Conservation (phyloP, 352 stramenopile species). For the Pilasporangium apinafurcum region DNA sequence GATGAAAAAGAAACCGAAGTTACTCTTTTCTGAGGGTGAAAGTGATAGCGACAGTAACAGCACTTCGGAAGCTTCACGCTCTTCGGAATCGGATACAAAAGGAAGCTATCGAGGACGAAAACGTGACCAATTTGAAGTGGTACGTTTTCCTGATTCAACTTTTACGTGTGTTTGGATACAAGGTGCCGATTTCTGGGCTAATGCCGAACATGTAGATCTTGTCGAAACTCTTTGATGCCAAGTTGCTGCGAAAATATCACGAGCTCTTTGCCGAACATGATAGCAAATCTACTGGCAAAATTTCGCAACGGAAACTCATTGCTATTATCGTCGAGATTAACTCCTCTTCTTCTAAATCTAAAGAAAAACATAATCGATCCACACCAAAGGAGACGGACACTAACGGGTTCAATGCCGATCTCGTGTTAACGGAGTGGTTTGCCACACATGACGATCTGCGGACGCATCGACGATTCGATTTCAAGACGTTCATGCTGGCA, state of each 20-base stretch:
- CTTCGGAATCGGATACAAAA: constrained; percentile 10
- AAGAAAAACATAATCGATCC: not conserved
- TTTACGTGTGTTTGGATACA: too few species aligned
- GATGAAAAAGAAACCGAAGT: constrained; percentile 38
- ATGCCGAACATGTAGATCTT: constrained; percentile 14
- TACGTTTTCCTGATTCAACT: too few species aligned
- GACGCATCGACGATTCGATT: constrained; percentile 39
- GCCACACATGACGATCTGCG: constrained; percentile 36
- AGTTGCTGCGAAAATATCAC: constrained; percentile 23
- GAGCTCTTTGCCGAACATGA: constrained; percentile 30
- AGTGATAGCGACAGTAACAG: constrained; percentile 10
- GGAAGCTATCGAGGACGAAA: too few species aligned
- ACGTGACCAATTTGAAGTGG: too few species aligned
- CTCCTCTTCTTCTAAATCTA: not conserved
- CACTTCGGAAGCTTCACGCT: constrained; percentile 13
- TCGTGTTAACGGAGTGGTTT: constrained; percentile 44
- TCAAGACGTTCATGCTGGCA: constrained; percentile 44
- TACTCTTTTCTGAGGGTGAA: constrained; percentile 12
- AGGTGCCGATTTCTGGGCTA: not conserved
- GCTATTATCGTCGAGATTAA: constrained; percentile 25
- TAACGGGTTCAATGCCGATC: constrained; percentile 1
- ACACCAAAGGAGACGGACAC: not conserved
- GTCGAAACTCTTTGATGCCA: constrained; percentile 26
- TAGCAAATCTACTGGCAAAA: constrained; percentile 20
- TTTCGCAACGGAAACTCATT: constrained; percentile 33